Conservation (phyloP, 768 basidiomycete genomes). For the Cyclocybe cylindracea region DNA sequence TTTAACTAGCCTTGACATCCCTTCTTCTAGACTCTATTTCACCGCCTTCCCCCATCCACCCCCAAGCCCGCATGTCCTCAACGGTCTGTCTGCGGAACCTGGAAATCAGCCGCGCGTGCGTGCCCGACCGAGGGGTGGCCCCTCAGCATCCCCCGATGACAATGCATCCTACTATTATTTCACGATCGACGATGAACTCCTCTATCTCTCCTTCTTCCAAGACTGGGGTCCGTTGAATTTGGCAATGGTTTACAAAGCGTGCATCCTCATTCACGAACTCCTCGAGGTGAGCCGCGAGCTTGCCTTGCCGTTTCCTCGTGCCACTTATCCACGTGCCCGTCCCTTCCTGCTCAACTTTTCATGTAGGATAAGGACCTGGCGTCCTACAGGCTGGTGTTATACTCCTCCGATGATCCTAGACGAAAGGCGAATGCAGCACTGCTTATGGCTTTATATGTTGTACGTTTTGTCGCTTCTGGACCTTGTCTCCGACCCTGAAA, state of each 20-base stretch:
- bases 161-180: constrained; percentile 85
- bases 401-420: constrained; percentile 83
- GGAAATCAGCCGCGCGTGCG: constrained; percentile 63
- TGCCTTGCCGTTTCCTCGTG: constrained; percentile 31
- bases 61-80: constrained; percentile 66
- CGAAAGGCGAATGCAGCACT: constrained; percentile 93
- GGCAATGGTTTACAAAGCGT: constrained; percentile 91
- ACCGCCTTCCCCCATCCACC: constrained; percentile 84
- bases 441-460: constrained; percentile 91
- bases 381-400: constrained; percentile 80
- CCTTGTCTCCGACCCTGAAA: constrained; percentile 12
- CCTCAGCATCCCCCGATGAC: constrained; percentile 70
- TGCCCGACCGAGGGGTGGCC: constrained; percentile 56
- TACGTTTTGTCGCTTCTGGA: constrained; percentile 37
- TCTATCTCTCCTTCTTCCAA: constrained; percentile 92
- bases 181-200: constrained; percentile 89
- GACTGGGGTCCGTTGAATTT: constrained; percentile 94
- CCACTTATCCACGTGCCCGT: constrained; percentile 38
- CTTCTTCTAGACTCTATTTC: constrained; percentile 68
- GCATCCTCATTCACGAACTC: constrained; percentile 88
- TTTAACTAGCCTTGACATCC: constrained; percentile 7
- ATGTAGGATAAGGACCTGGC: constrained; percentile 72
- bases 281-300: constrained; percentile 57
- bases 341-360: constrained; percentile 14
- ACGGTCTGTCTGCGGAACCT: constrained; percentile 53